Evolutionary conservation across 208 protist genomes (phyloP), one percentile per base, ranked within the genome.

Genomic region (Crithidia brevicula): DNA sequence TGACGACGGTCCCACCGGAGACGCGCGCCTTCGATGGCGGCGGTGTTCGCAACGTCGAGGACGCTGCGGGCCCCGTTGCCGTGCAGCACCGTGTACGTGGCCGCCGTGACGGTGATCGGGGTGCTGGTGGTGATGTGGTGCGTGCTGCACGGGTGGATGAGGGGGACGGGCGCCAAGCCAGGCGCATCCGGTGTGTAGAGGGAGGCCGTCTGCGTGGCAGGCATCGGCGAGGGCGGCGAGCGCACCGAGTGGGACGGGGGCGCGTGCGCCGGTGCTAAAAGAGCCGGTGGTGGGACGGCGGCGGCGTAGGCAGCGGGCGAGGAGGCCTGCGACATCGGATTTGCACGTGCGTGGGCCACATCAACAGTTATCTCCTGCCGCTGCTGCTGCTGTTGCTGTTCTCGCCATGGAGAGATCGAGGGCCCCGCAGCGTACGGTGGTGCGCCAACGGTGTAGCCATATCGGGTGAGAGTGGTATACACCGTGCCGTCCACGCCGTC

Each of bases 111-210:
- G 22, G 49, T 74, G 38, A 94, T 57, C 2, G 78, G 85, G 3
- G 81, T 91, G 30, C 38, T 53, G 25, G 74, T 78, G 23, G 67
- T 83, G 73, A 94, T 86, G 62, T 81, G 77, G 2, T 61, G 59
- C 22, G 71, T 81, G 28, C 27, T 23, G 28, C 34, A 51, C 0
- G 88, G 88, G 42, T 86, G 70, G 58, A 94, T 85, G 33, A 83
- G 47, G 4, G 88, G 88, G 4, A 65, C 36, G 4, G 85, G 88
- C n/a, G 74, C 73, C 61, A 63, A 58, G n/a, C 67, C 67, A 13
- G 63, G 54, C 18, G 31, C n/a, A n/a, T 74, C 67, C 7, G 23
- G 9, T 36, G 30, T 18, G 28, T 30, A 70, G 2, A 54, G 0
- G 9, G 57, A 40, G 30, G 46, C 4, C 15, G 38, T 45, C 10